Evolutionary conservation across 2,329 filamentous ascomycete genomes (phyloP), one percentile per base, ranked within the genome.

Genomic region (Xylariaceae sp.): DNA sequence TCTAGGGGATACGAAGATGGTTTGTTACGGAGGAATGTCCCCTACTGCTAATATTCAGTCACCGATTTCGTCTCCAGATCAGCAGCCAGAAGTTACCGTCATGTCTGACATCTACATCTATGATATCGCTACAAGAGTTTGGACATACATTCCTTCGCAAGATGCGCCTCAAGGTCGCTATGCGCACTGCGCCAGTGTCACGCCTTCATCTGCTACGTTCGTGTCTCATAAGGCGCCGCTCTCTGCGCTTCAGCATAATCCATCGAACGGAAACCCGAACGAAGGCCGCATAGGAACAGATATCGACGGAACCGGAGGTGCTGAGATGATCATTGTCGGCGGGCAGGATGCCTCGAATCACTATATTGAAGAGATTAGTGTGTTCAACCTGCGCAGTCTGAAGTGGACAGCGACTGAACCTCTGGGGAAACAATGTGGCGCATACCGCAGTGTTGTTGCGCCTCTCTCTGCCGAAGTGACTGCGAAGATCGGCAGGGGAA

Each of bases 81-180:
- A 85, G 57, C 89, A 92, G 67, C 86, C 91, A 44, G 92, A 97
- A 70, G 90, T 97, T 3, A 88, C 92, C 1, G 94, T 97, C 58
- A 97, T 99, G 92, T 97, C 93, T 5, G 94, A 99, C 75, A 91
- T 97, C 57, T 90, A 97, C 74, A 90, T 99, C 37, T 97, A 91
- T 74, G 93, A 99, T 73, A 90, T 94, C 1, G 82, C 85, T 1
- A 88, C 88, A 0, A 87, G 83, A 68, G 88, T 82, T 52, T 99
- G 94, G 94, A 93, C 89, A 17, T 90, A 87, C 62, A 85, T 99
- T 49, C 83, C 87, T 0, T 87, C 91, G 0, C 82, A 85, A 51
- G 91, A 97, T 58, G 82, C 90, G 0, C 94, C 94, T 0, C 92
- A 97, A 74, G 94, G 94, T 45, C 86, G 94, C 59, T 99, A 99